Conservation (phyloP, 192 early-diverging fungal species). For the Spizellomyces sp. region DNA sequence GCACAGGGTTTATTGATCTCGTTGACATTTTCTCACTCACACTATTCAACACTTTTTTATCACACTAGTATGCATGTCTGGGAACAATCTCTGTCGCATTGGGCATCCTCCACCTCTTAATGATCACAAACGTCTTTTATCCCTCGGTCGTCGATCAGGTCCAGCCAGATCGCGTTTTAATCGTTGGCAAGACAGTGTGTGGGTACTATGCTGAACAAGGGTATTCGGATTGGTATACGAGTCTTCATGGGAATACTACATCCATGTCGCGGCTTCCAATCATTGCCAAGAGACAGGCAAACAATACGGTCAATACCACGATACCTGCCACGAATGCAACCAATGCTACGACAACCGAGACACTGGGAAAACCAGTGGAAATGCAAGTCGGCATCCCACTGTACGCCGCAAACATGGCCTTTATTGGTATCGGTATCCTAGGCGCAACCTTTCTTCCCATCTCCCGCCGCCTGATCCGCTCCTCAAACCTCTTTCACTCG, state of each 20-base stretch:
- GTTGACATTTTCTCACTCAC: background rate
- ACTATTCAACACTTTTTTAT: background rate
- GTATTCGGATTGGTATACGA: background rate
- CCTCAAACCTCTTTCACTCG: background rate
- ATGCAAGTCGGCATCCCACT: background rate
- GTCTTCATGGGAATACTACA: no score
- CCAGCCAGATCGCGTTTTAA: background rate
- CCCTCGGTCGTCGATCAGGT: background rate
- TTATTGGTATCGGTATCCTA: background rate
- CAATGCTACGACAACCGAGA: background rate
- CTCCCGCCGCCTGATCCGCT: background rate
- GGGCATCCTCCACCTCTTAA: background rate
- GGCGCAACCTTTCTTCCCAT: background rate
- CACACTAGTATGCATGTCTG: background rate
- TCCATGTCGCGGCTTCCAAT: no score
- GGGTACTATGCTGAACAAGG: background rate
- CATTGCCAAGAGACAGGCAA: background rate
- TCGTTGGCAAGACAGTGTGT: slow-evolving; percentile 1
- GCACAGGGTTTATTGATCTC: background rate
- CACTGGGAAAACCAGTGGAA: background rate
- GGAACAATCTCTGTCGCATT: background rate
- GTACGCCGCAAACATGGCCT: background rate
- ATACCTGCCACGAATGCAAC: background rate
- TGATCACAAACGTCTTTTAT: background rate
- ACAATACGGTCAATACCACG: background rate